These are phyloP conservation scores for Tricholoma sp. DNA, from an alignment of 768 basidiomycete genomes.

Conservation along the genomic window DNA sequence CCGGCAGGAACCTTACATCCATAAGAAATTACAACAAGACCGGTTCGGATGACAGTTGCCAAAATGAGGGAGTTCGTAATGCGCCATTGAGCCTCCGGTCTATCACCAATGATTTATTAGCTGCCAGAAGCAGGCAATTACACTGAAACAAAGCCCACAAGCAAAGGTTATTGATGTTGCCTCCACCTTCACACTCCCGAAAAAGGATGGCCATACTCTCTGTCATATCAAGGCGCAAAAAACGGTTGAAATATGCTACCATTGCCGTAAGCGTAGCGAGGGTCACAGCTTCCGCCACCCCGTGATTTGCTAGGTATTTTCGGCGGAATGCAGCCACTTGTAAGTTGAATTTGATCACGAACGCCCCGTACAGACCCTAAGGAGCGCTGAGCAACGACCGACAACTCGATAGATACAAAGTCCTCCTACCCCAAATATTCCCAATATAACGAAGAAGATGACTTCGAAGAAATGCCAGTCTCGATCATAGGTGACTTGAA, in stretches of 20 bases:
- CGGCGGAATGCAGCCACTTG: slow-evolving; percentile 93
- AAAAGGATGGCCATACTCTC: slow-evolving; percentile 94
- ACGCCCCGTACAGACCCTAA: slow-evolving; percentile 97
- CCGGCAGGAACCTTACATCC: slow-evolving; percentile 96
- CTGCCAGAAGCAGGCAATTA: too few relatives aligned
- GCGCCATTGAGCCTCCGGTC: slow-evolving; percentile 87
- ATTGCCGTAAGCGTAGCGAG: slow-evolving; percentile 87
- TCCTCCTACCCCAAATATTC: slow-evolving; percentile 82
- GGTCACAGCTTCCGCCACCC: slow-evolving; percentile 82
- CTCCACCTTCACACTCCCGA: slow-evolving; percentile 92
- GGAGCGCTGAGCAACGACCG: neutral
- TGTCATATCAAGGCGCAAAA: slow-evolving; percentile 96
- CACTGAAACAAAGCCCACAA: slow-evolving; percentile 59
- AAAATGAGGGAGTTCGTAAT: slow-evolving; percentile 91
- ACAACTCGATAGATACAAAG: neutral
- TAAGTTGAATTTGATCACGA: slow-evolving; percentile 95
- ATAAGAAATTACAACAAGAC: slow-evolving; percentile 87
- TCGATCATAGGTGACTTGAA: slow-evolving; percentile 95
- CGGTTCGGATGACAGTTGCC: slow-evolving; percentile 85
- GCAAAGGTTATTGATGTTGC: slow-evolving; percentile 84
- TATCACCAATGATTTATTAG: slow-evolving; percentile 22
- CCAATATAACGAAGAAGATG: slow-evolving; percentile 91
- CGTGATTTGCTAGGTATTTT: slow-evolving; percentile 81
- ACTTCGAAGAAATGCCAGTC: slow-evolving; percentile 99
- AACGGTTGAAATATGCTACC: slow-evolving; percentile 91